Evolutionary conservation across 495 filamentous ascomycete genomes (phyloP).

Genomic region (Penicillium verhagenii): DNA sequence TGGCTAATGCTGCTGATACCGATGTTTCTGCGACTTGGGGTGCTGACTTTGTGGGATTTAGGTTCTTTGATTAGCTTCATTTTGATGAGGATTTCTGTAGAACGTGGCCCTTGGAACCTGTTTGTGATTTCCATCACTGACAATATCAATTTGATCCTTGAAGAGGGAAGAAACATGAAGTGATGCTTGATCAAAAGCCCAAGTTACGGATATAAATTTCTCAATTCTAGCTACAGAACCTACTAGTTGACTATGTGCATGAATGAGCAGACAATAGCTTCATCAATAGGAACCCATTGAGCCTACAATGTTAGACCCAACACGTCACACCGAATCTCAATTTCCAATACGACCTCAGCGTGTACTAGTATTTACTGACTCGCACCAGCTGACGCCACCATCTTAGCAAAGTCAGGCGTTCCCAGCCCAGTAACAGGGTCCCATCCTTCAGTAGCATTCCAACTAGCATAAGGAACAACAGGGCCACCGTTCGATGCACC

Average conservation of each 20-base stretch:
- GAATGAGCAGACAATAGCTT: no score
- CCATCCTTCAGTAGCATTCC: conserved; percentile 58
- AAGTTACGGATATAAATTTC: no score
- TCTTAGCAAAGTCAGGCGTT: conserved; percentile 48
- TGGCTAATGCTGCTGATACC: conserved; percentile 36
- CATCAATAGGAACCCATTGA: no score
- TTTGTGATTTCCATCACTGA: no score
- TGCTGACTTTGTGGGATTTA: conserved; percentile 42
- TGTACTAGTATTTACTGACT: conserved; percentile 4
- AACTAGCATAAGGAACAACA: conserved; percentile 39
- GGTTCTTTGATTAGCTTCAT: conserved; percentile 18
- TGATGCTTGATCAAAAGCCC: no score
- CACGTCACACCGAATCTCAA: no score
- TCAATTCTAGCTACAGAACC: no score
- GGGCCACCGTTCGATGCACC: conserved; percentile 37
- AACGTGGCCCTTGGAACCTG: no score
- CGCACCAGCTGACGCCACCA: conserved; percentile 31
- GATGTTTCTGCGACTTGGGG: conserved; percentile 31
- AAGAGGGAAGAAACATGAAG: no score
- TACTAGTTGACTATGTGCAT: background rate
- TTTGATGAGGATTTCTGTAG: no score
- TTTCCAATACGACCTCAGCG: background rate
- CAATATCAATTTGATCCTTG: no score
- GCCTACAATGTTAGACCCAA: no score
- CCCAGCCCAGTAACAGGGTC: conserved; percentile 62